Evolutionary conservation across 306 rosid genomes (phyloP).

Genomic region (Castanea crenata): DNA sequence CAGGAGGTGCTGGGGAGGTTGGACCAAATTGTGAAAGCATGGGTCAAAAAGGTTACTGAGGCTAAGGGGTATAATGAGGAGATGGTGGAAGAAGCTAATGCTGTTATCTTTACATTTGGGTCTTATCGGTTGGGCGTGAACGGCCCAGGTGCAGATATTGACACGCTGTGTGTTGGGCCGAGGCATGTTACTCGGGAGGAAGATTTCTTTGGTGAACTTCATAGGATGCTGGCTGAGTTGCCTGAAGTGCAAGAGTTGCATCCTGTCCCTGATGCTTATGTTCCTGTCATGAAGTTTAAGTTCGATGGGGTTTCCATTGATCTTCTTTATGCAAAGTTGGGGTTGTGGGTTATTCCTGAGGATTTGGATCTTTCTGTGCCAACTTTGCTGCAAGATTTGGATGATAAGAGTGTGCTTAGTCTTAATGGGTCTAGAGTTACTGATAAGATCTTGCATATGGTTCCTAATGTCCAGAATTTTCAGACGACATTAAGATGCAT

Average conservation of each 20-base stretch:
- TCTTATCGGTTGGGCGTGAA: slow-evolving; percentile 2
- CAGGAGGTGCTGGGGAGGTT: slow-evolving; percentile 4
- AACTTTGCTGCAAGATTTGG: neutral
- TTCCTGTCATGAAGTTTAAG: slow-evolving; percentile 11
- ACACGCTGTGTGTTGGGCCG: slow-evolving; percentile 9
- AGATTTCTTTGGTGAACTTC: slow-evolving; percentile 1
- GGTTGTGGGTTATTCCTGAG: neutral
- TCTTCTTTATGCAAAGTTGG: neutral
- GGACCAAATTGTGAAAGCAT: neutral
- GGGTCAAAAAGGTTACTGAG: neutral
- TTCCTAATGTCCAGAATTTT: slow-evolving; percentile 1
- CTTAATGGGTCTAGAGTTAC: neutral
- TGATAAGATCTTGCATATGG: neutral
- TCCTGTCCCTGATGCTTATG: neutral
- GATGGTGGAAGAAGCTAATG: neutral
- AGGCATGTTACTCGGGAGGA: neutral
- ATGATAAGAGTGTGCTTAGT: neutral
- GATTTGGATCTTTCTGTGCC: neutral
- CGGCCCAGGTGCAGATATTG: neutral
- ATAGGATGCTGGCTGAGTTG: neutral
- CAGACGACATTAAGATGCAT: neutral
- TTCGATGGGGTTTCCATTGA: neutral
- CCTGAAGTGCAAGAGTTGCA: neutral
- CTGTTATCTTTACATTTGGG: neutral
- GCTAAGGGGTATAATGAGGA: neutral